phyloP scores from a whole-genome alignment of 2,329 filamentous ascomycete genomes.

The Cryphonectria nitschkei region DNA sequence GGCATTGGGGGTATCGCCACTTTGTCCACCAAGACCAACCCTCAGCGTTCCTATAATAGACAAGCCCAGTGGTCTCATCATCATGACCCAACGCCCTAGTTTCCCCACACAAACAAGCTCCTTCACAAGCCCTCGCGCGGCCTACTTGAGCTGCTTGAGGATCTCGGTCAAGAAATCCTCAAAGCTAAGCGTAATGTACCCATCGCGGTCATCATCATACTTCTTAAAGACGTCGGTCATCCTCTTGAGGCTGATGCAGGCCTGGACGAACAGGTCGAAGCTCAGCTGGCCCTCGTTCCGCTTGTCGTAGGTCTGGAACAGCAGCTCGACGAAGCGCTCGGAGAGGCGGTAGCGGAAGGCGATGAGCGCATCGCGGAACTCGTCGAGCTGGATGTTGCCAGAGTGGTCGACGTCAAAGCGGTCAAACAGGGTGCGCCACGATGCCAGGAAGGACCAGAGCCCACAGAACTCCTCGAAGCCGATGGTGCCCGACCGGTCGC shows the following conservation, averaged over 20 bases:
- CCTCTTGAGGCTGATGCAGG: conserved; percentile 92
- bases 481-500: conserved; percentile 84
- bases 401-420: conserved; percentile 87
- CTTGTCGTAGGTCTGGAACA: conserved; percentile 91
- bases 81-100: neutral
- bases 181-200: conserved; percentile 83
- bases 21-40: neutral
- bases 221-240: conserved; percentile 99
- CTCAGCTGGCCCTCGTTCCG: conserved; percentile 71
- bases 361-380: conserved; percentile 88
- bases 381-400: conserved; percentile 82
- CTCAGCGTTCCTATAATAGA: neutral
- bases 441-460: conserved; percentile 92
- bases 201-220: conserved; percentile 95
- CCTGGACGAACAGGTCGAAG: conserved; percentile 97
- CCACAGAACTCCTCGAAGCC: conserved; percentile 96
- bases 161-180: conserved; percentile 79
- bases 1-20: neutral
- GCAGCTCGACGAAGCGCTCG: conserved; percentile 77
- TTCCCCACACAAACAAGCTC: too few species aligned
- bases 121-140: neutral
- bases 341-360: conserved; percentile 93
- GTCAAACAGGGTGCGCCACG: conserved; percentile 94
- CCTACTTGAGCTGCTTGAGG: conserved; percentile 61
- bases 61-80: neutral